Evolutionary conservation across 371 early-diverging fungal species (phyloP).

Genomic region (Parasitella parasitica): DNA sequence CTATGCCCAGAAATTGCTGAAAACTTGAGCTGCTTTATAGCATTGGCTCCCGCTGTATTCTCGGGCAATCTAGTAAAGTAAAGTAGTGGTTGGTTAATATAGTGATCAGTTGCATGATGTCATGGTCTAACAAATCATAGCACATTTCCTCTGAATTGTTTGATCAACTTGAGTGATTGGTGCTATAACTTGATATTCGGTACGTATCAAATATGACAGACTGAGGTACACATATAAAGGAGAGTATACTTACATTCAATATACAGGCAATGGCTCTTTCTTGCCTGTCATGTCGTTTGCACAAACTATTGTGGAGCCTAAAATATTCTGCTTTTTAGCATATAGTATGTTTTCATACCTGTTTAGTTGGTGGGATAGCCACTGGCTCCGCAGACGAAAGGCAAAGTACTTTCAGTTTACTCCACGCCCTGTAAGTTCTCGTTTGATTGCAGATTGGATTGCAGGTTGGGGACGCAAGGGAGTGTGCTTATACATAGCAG

Average conservation of each 20-base stretch:
- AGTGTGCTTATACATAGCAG: conserved; percentile 30
- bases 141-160: conserved; percentile 25
- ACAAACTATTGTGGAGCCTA: conserved; percentile 28
- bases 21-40: conserved; percentile 52
- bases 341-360: conserved; percentile 61
- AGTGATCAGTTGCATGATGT: conserved; percentile 5
- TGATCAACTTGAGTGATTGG: conserved; percentile 31
- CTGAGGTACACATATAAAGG: not conserved
- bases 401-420: conserved; percentile 60
- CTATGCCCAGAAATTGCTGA: conserved; percentile 39
- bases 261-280: conserved; percentile 44
- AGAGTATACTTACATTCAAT: not conserved
- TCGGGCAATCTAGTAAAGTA: conserved; percentile 49
- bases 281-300: conserved; percentile 50
- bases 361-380: conserved; percentile 59
- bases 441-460: conserved; percentile 53
- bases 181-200: conserved; percentile 35
- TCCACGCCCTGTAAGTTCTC: conserved; percentile 51
- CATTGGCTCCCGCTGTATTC: conserved; percentile 59
- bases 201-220: conserved; percentile 9
- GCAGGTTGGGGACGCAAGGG: conserved; percentile 52
- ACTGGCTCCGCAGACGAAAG: conserved; percentile 55
- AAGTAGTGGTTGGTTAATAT: no score
- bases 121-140: conserved; percentile 12
- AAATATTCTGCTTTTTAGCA: conserved; percentile 33